Conservation (phyloP, 192 early-diverging fungal species). For the Podochytrium sp. region DNA sequence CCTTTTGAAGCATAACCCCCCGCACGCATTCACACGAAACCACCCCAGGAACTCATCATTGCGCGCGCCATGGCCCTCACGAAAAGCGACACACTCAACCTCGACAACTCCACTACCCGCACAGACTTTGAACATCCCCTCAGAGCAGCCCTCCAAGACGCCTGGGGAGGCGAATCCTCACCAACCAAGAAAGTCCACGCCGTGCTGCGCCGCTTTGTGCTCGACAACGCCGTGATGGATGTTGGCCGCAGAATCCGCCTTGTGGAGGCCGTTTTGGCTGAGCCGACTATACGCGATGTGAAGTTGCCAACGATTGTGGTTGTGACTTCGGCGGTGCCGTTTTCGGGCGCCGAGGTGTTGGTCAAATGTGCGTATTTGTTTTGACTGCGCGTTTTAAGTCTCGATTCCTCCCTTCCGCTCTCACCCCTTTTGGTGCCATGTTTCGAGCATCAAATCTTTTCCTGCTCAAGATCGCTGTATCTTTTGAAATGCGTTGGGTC, state of each 20-base stretch:
- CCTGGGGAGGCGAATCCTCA: not conserved
- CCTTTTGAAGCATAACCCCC: too few relatives aligned
- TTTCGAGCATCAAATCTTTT: too few relatives aligned
- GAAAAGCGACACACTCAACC: constrained; percentile 2
- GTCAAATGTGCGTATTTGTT: not conserved
- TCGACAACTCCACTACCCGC: not conserved
- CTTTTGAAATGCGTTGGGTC: too few relatives aligned
- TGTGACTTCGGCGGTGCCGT: not conserved
- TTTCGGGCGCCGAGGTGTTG: not conserved
- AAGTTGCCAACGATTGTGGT: constrained; percentile 2
- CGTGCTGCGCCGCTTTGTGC: constrained; percentile 14
- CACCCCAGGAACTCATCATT: constrained; percentile 17
- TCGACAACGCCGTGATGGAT: not conserved
- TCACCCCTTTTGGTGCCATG: too few relatives aligned
- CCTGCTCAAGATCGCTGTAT: too few relatives aligned
- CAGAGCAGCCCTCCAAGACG: constrained; percentile 6
- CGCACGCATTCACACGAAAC: not conserved
- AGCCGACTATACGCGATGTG: not conserved
- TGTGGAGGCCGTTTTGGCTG: not conserved
- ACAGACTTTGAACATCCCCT: constrained; percentile 4
- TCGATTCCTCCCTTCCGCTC: too few relatives aligned
- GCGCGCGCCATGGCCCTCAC: constrained; percentile 21
- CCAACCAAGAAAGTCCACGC: not conserved
- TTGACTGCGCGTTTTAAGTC: too few relatives aligned
- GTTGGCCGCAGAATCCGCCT: not conserved